Conservation (phyloP, 1,284 basidiomycete species). For the Anthracocystis walkeri region DNA sequence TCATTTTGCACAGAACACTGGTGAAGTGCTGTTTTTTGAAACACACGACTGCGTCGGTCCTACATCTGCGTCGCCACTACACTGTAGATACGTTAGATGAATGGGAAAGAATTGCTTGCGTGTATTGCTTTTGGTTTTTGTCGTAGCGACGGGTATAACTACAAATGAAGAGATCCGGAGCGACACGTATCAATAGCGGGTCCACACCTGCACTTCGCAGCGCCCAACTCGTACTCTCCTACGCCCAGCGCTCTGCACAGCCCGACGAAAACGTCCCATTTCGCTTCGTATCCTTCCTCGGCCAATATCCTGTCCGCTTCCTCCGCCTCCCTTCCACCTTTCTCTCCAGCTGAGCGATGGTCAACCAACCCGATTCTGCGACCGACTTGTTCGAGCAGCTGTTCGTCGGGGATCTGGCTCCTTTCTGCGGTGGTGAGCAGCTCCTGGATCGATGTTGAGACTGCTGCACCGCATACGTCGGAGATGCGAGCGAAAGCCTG, state of each 20-base stretch:
- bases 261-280: constrained; percentile 30
- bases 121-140: too few relatives aligned
- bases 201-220: constrained; percentile 38
- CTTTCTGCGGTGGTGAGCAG: constrained; percentile 33
- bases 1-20: too few relatives aligned
- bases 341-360: constrained; percentile 12
- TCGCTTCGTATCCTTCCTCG: constrained; percentile 34
- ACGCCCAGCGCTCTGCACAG: constrained; percentile 31
- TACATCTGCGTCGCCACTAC: too few relatives aligned
- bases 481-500: constrained; percentile 9
- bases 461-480: neutral
- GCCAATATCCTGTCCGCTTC: constrained; percentile 33
- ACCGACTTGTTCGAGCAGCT: constrained; percentile 31
- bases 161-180: neutral
- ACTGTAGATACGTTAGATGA: too few relatives aligned
- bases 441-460: constrained; percentile 3
- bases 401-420: constrained; percentile 26
- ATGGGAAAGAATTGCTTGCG: neutral
- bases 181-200: constrained; percentile 44
- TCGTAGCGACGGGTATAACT: too few relatives aligned
- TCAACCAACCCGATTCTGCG: constrained; percentile 32
- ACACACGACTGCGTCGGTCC: too few relatives aligned
- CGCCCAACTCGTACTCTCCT: constrained; percentile 28
- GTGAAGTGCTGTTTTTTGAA: too few relatives aligned
- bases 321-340: constrained; percentile 20